These are phyloP conservation scores for Ciborinia camelliae DNA, from an alignment of 2,329 filamentous ascomycete species.

Conservation along the genomic window DNA sequence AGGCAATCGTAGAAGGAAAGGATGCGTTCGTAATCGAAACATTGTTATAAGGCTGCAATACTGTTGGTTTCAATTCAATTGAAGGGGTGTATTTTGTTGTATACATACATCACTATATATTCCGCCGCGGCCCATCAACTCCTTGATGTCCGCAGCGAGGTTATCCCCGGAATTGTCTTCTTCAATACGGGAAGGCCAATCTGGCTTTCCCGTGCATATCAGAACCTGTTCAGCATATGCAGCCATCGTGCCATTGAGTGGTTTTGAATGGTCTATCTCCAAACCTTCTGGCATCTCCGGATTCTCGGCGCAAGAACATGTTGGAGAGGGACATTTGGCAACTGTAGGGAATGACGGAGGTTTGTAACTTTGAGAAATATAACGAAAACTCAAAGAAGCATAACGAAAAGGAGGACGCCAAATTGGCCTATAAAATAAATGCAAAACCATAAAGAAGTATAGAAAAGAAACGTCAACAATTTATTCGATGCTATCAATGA, in stretches of 20 bases:
- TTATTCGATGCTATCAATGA: not conserved
- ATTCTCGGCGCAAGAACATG: slow-evolving; percentile 69
- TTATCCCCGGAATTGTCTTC: slow-evolving; percentile 68
- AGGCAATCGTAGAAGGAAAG: slow-evolving; percentile 53
- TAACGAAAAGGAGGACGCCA: not conserved
- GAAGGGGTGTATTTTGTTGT: not conserved
- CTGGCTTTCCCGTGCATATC: slow-evolving; percentile 72
- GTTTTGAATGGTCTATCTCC: slow-evolving; percentile 68
- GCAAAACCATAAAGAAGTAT: not conserved
- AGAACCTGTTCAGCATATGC: slow-evolving; percentile 79
- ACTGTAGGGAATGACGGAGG: slow-evolving; percentile 31
- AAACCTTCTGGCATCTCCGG: slow-evolving; percentile 63
- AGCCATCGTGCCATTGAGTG: slow-evolving; percentile 73
- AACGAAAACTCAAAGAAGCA: not conserved
- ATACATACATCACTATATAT: slow-evolving; percentile 63
- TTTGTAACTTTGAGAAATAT: slow-evolving; percentile 5
- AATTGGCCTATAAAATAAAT: not conserved
- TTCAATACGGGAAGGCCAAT: slow-evolving; percentile 84
- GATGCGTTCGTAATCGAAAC: slow-evolving; percentile 74
- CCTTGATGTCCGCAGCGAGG: slow-evolving; percentile 69
- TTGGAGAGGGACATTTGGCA: slow-evolving; percentile 65
- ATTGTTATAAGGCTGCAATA: slow-evolving; percentile 73
- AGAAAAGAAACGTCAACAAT: not conserved
- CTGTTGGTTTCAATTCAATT: slow-evolving; percentile 17
- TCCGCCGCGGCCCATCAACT: slow-evolving; percentile 63